Evolutionary conservation across 1,284 basidiomycete genomes (phyloP).

Genomic region (Neonothopanus nambi): DNA sequence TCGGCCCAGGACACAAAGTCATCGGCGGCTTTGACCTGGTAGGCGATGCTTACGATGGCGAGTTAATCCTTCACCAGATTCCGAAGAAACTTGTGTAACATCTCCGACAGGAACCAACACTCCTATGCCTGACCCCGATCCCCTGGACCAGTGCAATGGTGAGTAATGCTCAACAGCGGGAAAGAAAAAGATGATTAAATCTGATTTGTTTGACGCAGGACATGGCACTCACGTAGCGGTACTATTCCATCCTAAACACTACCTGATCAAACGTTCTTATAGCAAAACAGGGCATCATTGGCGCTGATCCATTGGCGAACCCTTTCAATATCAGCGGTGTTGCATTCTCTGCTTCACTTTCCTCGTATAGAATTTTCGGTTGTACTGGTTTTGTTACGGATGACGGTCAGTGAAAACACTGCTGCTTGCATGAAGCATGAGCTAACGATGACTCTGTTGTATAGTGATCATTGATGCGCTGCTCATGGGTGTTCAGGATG

Average conservation of each 20-base stretch:
- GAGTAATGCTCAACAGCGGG: slow-evolving; percentile 9
- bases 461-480: slow-evolving; percentile 52
- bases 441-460: neutral
- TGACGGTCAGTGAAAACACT: slow-evolving; percentile 40
- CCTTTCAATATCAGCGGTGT: slow-evolving; percentile 57
- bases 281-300: slow-evolving; percentile 55
- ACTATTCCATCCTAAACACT: slow-evolving; percentile 23
- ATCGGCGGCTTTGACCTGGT: slow-evolving; percentile 59
- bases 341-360: slow-evolving; percentile 45
- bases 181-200: neutral
- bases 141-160: slow-evolving; percentile 49
- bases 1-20: slow-evolving; percentile 62
- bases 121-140: slow-evolving; percentile 19
- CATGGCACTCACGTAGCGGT: slow-evolving; percentile 65
- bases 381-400: slow-evolving; percentile 45
- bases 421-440: neutral
- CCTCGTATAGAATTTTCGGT: slow-evolving; percentile 50
- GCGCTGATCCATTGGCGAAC: slow-evolving; percentile 51
- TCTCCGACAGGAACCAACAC: slow-evolving; percentile 6
- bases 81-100: no score
- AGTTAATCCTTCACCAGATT: neutral
- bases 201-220: slow-evolving; percentile 27
- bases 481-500: slow-evolving; percentile 46
- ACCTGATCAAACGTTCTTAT: slow-evolving; percentile 4
- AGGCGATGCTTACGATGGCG: slow-evolving; percentile 37